These are phyloP conservation scores for Aspergillus pseudoglaucus DNA, from an alignment of 2,329 filamentous ascomycete genomes.

Conservation along the genomic window DNA sequence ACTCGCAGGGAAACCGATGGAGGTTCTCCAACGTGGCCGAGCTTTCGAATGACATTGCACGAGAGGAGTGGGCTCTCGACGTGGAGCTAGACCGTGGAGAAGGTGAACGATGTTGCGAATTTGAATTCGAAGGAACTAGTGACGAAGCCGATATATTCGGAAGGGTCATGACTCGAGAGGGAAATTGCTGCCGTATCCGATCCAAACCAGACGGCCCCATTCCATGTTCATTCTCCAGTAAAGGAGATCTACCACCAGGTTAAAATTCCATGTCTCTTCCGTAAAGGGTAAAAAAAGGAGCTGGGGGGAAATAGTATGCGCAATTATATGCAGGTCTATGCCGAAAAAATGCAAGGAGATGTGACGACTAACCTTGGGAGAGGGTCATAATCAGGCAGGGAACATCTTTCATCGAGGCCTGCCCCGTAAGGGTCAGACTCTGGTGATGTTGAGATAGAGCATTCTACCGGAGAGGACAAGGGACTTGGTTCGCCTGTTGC, in stretches of 20 bases:
- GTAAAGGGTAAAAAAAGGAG: background rate
- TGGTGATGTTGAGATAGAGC: slow-evolving; percentile 30
- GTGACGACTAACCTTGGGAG: slow-evolving; percentile 61
- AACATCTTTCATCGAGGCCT: slow-evolving; percentile 59
- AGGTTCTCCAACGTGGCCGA: slow-evolving; percentile 80
- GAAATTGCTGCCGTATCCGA: slow-evolving; percentile 83
- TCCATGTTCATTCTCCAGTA: slow-evolving; percentile 85
- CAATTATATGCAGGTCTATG: background rate
- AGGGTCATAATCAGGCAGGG: slow-evolving; percentile 61
- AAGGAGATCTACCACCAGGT: slow-evolving; percentile 57
- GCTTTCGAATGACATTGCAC: slow-evolving; percentile 55
- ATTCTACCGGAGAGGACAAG: slow-evolving; percentile 30
- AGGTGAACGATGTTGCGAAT: slow-evolving; percentile 60
- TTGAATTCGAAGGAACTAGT: slow-evolving; percentile 48
- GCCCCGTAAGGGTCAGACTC: slow-evolving; percentile 33
- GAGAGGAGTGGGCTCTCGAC: slow-evolving; percentile 47
- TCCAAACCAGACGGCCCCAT: slow-evolving; percentile 79
- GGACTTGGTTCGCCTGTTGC: slow-evolving; percentile 34
- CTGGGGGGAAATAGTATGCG: background rate
- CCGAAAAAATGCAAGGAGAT: slow-evolving; percentile 13
- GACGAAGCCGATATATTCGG: slow-evolving; percentile 58
- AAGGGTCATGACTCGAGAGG: slow-evolving; percentile 58
- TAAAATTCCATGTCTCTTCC: slow-evolving; percentile 6
- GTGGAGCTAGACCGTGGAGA: slow-evolving; percentile 61
- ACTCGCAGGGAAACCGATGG: slow-evolving; percentile 87